Base-by-base conservation (phyloP, 352 stramenopile genomes). In the Peronosclerospora sorghi region DNA sequence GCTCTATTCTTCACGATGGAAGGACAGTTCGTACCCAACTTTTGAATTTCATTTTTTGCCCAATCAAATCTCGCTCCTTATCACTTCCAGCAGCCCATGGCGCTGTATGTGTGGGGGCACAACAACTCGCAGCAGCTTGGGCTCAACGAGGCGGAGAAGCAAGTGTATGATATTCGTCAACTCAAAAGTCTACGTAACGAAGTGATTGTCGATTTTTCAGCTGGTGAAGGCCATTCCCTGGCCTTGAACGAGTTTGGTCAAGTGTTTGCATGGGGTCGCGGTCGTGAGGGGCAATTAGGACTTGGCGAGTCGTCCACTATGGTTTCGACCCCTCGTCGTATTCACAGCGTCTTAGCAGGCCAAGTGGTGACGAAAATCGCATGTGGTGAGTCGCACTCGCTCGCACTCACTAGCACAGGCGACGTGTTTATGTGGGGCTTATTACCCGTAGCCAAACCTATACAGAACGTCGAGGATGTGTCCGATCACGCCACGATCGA, bases 161-260 rank as follows among this genome's bases (percentile, higher is more conserved):
- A 85, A 32, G 21, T 83, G 23, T 76, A 73, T 41, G 74, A 86
- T 32, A 45, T 81, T 44, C 60, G 79, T 32, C 61, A 68, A 30
- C 55, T 89, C 32, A 55, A 72, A 2, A 56, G 70, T 52, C 58
- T 90, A 14, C 51, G 56, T 10, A 61, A 63, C 17, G 52, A 86
- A 20, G 71, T 75, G 32, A 59, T 90, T 32, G 69, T 79, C 26
- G 77, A 83, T 36, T 85, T 85, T 45, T 83, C 74, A 1, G 77
- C 72, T 0, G 77, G 77, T 14, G 77, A 78, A 41, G 64, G 80
- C 38, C 77, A 90, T 58, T 83, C 69, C 12, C 62, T 90, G 7
- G 74, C 70, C 1, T 66, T 87, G 7, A 90, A 82, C 30, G 74
- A 90, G 38, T 90, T 87, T 38, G 77, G 77, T 36, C 74, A 87